A percentile compares a stretch with the other conserved stretches of the same genome.
Conservation (phyloP, 2,329 filamentous ascomycete genomes). For the Simplicillium sp. region DNA sequence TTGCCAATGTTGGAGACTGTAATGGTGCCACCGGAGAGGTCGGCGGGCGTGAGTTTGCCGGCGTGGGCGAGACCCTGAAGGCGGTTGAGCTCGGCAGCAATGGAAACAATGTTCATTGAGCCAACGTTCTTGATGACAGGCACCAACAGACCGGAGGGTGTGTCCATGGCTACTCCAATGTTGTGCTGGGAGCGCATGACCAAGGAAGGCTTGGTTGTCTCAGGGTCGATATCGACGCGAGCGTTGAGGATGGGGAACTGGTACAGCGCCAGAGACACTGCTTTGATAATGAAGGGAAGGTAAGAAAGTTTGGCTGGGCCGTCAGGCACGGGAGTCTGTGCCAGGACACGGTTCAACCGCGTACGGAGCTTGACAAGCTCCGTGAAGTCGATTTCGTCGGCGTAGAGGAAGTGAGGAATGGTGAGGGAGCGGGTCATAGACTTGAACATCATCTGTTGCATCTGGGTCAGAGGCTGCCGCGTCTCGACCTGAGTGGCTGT, state of each 20-base stretch:
- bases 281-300: slow-evolving; percentile 93
- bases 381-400: slow-evolving; percentile 79
- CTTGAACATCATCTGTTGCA: slow-evolving; percentile 94
- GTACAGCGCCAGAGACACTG: slow-evolving; percentile 74
- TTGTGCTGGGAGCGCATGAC: slow-evolving; percentile 80
- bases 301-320: slow-evolving; percentile 64
- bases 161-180: slow-evolving; percentile 93
- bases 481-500: slow-evolving; percentile 55
- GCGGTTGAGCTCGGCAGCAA: slow-evolving; percentile 66
- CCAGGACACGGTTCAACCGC: slow-evolving; percentile 60
- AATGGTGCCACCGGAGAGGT: slow-evolving; percentile 82
- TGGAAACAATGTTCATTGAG: slow-evolving; percentile 63
- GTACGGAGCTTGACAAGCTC: slow-evolving; percentile 62
- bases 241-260: slow-evolving; percentile 83
- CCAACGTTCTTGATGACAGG: slow-evolving; percentile 85
- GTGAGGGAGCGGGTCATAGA: slow-evolving; percentile 84
- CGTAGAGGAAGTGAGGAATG: slow-evolving; percentile 94
- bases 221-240: slow-evolving; percentile 55
- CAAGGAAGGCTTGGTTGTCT: slow-evolving; percentile 59
- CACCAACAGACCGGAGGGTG: slow-evolving; percentile 76
- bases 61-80: slow-evolving; percentile 63
- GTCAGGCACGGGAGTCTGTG: slow-evolving; percentile 33
- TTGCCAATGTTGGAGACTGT: slow-evolving; percentile 95
- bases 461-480: slow-evolving; percentile 58
- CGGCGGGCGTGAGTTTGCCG: slow-evolving; percentile 65